Evolutionary conservation across 208 protist species (phyloP).

Genomic region (Acanthamoeba culbertsoni): DNA sequence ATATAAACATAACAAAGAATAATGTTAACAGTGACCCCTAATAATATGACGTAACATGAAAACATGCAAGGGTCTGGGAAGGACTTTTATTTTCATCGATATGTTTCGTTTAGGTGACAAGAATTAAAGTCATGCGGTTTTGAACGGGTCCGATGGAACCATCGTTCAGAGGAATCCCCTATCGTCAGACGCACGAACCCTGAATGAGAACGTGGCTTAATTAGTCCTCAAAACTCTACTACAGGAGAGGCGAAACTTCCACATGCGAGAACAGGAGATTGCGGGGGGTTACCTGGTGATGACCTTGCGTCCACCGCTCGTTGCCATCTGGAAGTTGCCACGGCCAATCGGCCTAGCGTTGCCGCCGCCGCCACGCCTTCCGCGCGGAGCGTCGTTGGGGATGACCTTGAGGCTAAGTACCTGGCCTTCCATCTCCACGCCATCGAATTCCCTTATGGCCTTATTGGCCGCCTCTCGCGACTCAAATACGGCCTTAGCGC

Average conservation of each 20-base stretch:
- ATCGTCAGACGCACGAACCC: neutral
- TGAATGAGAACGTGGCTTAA: neutral
- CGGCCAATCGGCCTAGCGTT: neutral
- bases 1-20: too few relatives aligned
- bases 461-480: constrained; percentile 18
- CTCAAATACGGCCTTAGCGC: constrained; percentile 27
- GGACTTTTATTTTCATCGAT: too few relatives aligned
- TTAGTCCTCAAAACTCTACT: neutral
- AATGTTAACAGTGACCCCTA: too few relatives aligned
- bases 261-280: neutral
- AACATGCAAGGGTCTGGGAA: too few relatives aligned
- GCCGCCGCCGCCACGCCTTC: neutral
- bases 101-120: too few relatives aligned
- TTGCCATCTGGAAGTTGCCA: neutral
- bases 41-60: too few relatives aligned
- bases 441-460: constrained; percentile 9
- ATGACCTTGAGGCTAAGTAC: neutral
- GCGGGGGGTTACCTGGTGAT: constrained; percentile 8
- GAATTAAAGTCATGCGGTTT: too few relatives aligned
- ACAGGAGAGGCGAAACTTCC: neutral
- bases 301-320: neutral
- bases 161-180: too few relatives aligned
- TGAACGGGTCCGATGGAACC: too few relatives aligned
- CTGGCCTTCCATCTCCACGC: neutral
- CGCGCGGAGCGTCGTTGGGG: neutral